Base-by-base conservation (phyloP, 352 stramenopile species). In the Plasmopara viticola region DNA sequence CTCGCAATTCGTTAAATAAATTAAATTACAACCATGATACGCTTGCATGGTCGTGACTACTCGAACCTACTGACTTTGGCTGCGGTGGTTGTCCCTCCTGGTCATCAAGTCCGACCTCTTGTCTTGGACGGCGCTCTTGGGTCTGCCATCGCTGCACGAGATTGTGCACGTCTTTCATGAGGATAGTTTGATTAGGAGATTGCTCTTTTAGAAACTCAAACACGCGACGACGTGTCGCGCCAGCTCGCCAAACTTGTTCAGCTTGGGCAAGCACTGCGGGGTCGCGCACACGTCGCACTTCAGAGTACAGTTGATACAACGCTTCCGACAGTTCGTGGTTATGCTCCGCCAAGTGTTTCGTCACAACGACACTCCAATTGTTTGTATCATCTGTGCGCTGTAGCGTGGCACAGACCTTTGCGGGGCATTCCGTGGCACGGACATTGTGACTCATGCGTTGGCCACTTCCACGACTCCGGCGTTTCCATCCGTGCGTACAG, bases 161-260 rank as follows among this genome's bases (percentile, higher is more conserved):
- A 35, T 90, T 90, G 57, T 90, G 79, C 9, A 90, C 70, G 48
- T 90, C 79, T 43, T 90, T 90, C 79, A 90, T 90, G 12, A 86
- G 52, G 29, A 90, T 70, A 6, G 66, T 50, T n/a, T 62, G 60
- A 43, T 59, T 76, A 10, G 70, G 66, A 14, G 71, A 69, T 14
- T 67, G 65, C n/a, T 81, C 75, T 48, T 88, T 87, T 13, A 90
- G 53, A 48, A 81, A 85, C 58, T 90, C 77, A 37, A 79, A 90
- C 38, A 90, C 66, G 25, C 78, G 76, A 34, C 79, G 77, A 31
- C 79, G 71, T 35, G 71, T 69, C 29, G 67, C 63, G 15, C 79
- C 79, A 9, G 64, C 56, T 28, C 68, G 66, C 79, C 79, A 90
- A 28, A 90, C 64, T 17, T 68, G 60, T 44, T 90, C 74, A 0